phyloP scores from a whole-genome alignment of 441 rosid genomes.

The Adansonia grandidieri region DNA sequence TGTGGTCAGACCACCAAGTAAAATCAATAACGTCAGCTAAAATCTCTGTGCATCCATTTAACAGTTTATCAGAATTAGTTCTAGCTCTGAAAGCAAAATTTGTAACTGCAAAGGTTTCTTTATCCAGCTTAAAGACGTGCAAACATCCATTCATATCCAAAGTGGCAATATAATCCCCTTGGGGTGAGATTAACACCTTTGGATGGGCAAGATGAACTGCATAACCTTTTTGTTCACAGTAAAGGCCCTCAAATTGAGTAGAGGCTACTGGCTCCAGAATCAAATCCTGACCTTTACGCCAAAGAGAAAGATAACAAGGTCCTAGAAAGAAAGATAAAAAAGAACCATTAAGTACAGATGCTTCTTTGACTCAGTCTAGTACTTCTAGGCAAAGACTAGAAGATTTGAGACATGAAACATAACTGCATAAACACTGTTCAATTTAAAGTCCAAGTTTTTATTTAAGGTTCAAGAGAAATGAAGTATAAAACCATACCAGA shows the following conservation, averaged over 20 bases:
- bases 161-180: slow-evolving; percentile 65
- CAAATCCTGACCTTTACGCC: slow-evolving; percentile 55
- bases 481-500: slow-evolving; percentile 56
- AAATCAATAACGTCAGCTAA: slow-evolving; percentile 65
- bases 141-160: slow-evolving; percentile 71
- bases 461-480: slow-evolving; percentile 25
- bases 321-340: slow-evolving; percentile 52
- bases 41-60: slow-evolving; percentile 38
- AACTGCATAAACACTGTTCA: neutral
- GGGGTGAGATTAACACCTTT: slow-evolving; percentile 80
- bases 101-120: slow-evolving; percentile 45
- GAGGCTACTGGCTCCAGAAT: slow-evolving; percentile 60
- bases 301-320: slow-evolving; percentile 65
- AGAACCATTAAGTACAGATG: slow-evolving; percentile 6
- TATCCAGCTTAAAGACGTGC: slow-evolving; percentile 67
- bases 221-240: slow-evolving; percentile 46
- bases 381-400: neutral
- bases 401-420: slow-evolving; percentile 4
- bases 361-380: slow-evolving; percentile 19
- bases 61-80: slow-evolving; percentile 38
- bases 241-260: slow-evolving; percentile 71
- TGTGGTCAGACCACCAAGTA: slow-evolving; percentile 92
- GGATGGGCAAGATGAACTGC: slow-evolving; percentile 58
- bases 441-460: slow-evolving; percentile 27
- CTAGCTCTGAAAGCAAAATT: slow-evolving; percentile 42